Conservation (phyloP, 768 basidiomycete genomes). For the Mycena maculata region DNA sequence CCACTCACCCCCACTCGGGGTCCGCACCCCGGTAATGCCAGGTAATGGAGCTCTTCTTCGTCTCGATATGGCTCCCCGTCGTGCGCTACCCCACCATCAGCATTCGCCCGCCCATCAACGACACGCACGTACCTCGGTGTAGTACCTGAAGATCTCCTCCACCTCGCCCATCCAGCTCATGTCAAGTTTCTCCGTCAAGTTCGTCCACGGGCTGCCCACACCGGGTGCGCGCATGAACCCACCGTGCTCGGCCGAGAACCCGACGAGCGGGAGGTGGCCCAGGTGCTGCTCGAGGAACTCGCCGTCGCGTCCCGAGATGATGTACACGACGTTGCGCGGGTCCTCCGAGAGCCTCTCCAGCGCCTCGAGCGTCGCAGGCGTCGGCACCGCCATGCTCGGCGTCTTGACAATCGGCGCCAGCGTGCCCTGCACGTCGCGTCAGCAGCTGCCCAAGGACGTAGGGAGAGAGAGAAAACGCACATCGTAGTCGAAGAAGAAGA, state of each 20-base stretch:
- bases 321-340: slow-evolving; percentile 92
- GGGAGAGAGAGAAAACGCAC: slow-evolving; percentile 56
- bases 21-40: slow-evolving; percentile 97
- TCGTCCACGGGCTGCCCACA: slow-evolving; percentile 71
- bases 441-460: slow-evolving; percentile 1
- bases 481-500: slow-evolving; percentile 97
- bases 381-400: slow-evolving; percentile 88
- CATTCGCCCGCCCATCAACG: not conserved
- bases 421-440: slow-evolving; percentile 72
- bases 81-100: slow-evolving; percentile 68
- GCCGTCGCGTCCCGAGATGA: slow-evolving; percentile 96
- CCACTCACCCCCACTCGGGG: slow-evolving; percentile 92
- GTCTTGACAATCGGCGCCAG: slow-evolving; percentile 97
- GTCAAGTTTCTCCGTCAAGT: slow-evolving; percentile 92
- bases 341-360: slow-evolving; percentile 80
- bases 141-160: slow-evolving; percentile 94
- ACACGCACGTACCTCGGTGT: slow-evolving; percentile 78
- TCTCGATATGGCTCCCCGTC: slow-evolving; percentile 94
- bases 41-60: slow-evolving; percentile 97
- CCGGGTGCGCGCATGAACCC: slow-evolving; percentile 88
- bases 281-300: slow-evolving; percentile 93
- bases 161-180: slow-evolving; percentile 99
- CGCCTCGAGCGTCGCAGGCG: slow-evolving; percentile 76
- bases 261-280: slow-evolving; percentile 83
- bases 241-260: slow-evolving; percentile 97